Conservation (phyloP, 2,329 filamentous ascomycete species). For the Xylariaceae sp. region DNA sequence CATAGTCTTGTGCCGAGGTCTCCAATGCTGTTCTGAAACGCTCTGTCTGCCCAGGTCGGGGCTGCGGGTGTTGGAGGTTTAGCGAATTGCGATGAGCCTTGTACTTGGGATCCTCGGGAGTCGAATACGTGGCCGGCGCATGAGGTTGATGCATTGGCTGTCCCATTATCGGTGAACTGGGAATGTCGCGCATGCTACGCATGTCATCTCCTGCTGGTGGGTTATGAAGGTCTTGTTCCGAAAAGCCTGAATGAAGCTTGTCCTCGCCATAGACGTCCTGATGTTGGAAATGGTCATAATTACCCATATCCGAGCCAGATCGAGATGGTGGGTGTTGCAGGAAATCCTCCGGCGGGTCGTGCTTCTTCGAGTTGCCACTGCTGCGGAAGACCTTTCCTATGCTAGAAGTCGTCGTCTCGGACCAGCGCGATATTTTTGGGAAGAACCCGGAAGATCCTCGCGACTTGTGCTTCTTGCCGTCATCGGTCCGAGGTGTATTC, state of each 20-base stretch:
- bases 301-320: slow-evolving; percentile 74
- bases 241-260: slow-evolving; percentile 60
- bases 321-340: slow-evolving; percentile 65
- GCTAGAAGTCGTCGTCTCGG: slow-evolving; percentile 90
- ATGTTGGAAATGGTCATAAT: slow-evolving; percentile 64
- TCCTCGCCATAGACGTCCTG: slow-evolving; percentile 63
- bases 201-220: slow-evolving; percentile 29
- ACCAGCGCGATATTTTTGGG: slow-evolving; percentile 96
- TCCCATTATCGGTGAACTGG: slow-evolving; percentile 19
- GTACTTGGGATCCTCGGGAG: slow-evolving; percentile 74
- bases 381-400: slow-evolving; percentile 76
- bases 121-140: slow-evolving; percentile 57
- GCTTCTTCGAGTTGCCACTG: slow-evolving; percentile 60
- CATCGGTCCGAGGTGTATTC: slow-evolving; percentile 76
- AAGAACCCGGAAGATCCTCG: slow-evolving; percentile 77
- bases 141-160: slow-evolving; percentile 40
- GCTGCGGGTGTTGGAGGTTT: slow-evolving; percentile 79
- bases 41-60: slow-evolving; percentile 71
- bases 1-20: slow-evolving; percentile 70
- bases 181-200: slow-evolving; percentile 2
- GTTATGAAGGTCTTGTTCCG: slow-evolving; percentile 51
- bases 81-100: slow-evolving; percentile 80
- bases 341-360: slow-evolving; percentile 64
- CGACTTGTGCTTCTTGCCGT: slow-evolving; percentile 86
- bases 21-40: slow-evolving; percentile 76